Percentiles rank a stretch among this genome's conserved stretches.
Evolutionary conservation across 2,329 filamentous ascomycete species (phyloP).

Genomic region (Bipolaris cookei): DNA sequence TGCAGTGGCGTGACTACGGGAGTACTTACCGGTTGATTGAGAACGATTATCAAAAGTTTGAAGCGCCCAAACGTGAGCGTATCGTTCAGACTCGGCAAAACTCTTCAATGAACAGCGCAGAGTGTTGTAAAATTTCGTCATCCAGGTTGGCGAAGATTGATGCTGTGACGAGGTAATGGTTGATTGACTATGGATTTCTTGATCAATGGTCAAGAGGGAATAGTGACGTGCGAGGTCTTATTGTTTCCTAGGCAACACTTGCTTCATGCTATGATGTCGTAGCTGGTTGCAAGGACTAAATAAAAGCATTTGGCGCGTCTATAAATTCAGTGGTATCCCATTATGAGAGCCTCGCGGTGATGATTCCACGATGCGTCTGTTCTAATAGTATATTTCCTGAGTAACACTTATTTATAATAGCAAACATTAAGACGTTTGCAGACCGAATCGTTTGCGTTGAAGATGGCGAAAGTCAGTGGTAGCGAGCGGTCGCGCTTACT

Average conservation of each 20-base stretch:
- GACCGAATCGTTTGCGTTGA: too few species aligned
- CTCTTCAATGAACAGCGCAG: constrained; percentile 5
- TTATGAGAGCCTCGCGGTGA: too few species aligned
- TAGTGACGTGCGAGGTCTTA: not conserved
- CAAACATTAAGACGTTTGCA: not conserved
- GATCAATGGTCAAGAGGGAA: too few species aligned
- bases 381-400: not conserved
- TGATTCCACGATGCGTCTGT: too few species aligned
- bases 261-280: too few species aligned
- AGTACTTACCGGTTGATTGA: constrained; percentile 26
- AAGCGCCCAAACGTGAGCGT: constrained; percentile 11
- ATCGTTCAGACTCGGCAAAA: not conserved
- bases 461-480: too few species aligned
- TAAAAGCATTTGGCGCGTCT: too few species aligned
- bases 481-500: too few species aligned
- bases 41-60: constrained; percentile 16
- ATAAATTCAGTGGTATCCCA: too few species aligned
- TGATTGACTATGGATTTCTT: too few species aligned
- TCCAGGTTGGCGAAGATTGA: constrained; percentile 9
- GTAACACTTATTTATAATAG: not conserved
- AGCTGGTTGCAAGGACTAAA: too few species aligned
- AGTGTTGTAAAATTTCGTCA: constrained; percentile 6
- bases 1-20: constrained; percentile 50
- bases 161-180: constrained; percentile 4
- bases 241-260: too few species aligned